These are phyloP conservation scores for Phragmites australis DNA, from an alignment of 176 grass and related monocot genomes.

Conservation along the genomic window DNA sequence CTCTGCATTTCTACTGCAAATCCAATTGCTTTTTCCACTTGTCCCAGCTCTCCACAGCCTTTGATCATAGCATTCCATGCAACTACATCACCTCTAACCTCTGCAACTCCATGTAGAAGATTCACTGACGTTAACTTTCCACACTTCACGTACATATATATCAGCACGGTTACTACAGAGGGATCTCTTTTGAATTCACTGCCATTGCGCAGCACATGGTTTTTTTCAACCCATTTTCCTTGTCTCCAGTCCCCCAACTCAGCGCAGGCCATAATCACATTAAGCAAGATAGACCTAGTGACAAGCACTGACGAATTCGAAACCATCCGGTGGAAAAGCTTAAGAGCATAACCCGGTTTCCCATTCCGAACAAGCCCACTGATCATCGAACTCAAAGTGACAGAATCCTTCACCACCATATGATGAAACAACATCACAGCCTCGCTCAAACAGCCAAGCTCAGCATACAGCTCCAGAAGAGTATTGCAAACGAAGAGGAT, in stretches of 20 bases:
- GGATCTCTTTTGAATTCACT: conserved; percentile 50
- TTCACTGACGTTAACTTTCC: conserved; percentile 46
- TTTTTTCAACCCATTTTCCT: conserved; percentile 67
- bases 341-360: conserved; percentile 40
- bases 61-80: conserved; percentile 80
- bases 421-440: conserved; percentile 49
- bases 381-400: conserved; percentile 72
- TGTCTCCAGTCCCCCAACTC: conserved; percentile 57
- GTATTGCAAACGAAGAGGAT: conserved; percentile 50
- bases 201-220: conserved; percentile 30
- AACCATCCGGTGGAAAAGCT: conserved; percentile 52
- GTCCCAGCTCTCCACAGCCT: conserved; percentile 59
- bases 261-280: conserved; percentile 59
- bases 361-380: conserved; percentile 56
- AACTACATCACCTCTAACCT: conserved; percentile 56
- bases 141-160: conserved; percentile 79
- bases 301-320: conserved; percentile 6
- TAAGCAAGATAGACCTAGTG: conserved; percentile 64
- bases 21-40: conserved; percentile 42
- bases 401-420: conserved; percentile 61
- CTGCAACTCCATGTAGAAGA: conserved; percentile 49
- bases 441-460: conserved; percentile 41
- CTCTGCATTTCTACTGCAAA: conserved; percentile 65
- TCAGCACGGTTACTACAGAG: conserved; percentile 50
- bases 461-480: conserved; percentile 56